These are phyloP conservation scores for Nakataea oryzae DNA, from an alignment of 2,329 filamentous ascomycete species.

Conservation along the genomic window DNA sequence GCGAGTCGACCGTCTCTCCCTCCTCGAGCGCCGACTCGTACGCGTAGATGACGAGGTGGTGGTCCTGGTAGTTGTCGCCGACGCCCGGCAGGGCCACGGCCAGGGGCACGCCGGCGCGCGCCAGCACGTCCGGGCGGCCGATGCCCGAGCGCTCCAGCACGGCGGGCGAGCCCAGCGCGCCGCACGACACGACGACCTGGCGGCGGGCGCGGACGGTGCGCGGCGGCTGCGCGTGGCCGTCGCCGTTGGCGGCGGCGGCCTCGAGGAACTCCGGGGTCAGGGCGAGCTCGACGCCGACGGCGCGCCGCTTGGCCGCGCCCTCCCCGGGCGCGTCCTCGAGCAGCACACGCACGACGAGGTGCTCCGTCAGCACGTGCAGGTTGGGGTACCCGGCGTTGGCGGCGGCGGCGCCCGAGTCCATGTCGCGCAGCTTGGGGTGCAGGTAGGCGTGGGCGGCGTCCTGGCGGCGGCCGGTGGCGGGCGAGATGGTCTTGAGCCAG, in stretches of 20 bases:
- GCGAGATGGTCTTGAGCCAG: slow-evolving; percentile 12
- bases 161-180: slow-evolving; percentile 39
- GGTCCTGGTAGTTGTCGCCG: slow-evolving; percentile 42
- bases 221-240: slow-evolving; percentile 1
- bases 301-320: slow-evolving; percentile 27
- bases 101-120: slow-evolving; percentile 31
- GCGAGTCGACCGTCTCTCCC: slow-evolving; percentile 29
- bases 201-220: slow-evolving; percentile 35
- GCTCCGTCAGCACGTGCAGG: slow-evolving; percentile 20
- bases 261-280: slow-evolving; percentile 25
- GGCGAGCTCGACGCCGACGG: slow-evolving; percentile 45
- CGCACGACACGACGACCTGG: slow-evolving; percentile 37
- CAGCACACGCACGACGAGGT: slow-evolving; percentile 31
- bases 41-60: slow-evolving; percentile 38
- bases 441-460: slow-evolving; percentile 19
- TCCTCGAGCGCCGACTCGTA: slow-evolving; percentile 35
- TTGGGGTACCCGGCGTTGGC: slow-evolving; percentile 13
- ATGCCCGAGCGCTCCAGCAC: slow-evolving; percentile 54
- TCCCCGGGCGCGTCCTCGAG: slow-evolving; percentile 26
- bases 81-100: slow-evolving; percentile 40
- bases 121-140: slow-evolving; percentile 35
- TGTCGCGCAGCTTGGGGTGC: slow-evolving; percentile 17
- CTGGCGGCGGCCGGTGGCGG: slow-evolving; percentile 24
- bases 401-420: not conserved
- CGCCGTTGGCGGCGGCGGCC: not conserved